These are phyloP conservation scores for Xylariaceae sp. DNA, from an alignment of 2,329 filamentous ascomycete genomes.

Conservation along the genomic window DNA sequence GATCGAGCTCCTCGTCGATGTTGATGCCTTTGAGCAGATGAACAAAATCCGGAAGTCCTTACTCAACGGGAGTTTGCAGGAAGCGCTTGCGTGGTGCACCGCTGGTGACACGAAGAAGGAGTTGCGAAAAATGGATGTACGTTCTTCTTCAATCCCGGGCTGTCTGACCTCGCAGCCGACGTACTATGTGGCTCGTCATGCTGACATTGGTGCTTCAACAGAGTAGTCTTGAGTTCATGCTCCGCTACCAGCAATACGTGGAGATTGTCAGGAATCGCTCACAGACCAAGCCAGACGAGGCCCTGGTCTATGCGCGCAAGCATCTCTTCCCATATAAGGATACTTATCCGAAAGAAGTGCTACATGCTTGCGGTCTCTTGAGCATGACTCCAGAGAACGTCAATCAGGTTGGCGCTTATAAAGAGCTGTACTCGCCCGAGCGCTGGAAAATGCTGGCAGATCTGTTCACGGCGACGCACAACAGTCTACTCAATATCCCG, in stretches of 20 bases:
- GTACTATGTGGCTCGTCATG: not conserved
- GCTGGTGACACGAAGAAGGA: slow-evolving; percentile 78
- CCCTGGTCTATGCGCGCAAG: slow-evolving; percentile 75
- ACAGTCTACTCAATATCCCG: slow-evolving; percentile 77
- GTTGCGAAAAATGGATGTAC: slow-evolving; percentile 76
- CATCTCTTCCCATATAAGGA: slow-evolving; percentile 67
- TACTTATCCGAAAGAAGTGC: slow-evolving; percentile 62
- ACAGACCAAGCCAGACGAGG: slow-evolving; percentile 62
- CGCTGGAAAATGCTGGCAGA: slow-evolving; percentile 74
- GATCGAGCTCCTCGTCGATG: slow-evolving; percentile 78
- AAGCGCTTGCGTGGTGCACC: slow-evolving; percentile 82
- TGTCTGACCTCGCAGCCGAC: not conserved
- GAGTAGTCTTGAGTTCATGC: slow-evolving; percentile 77
- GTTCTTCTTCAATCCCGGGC: slow-evolving; percentile 25
- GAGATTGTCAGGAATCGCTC: slow-evolving; percentile 72
- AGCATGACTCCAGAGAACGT: slow-evolving; percentile 61
- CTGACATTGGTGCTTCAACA: slow-evolving; percentile 11
- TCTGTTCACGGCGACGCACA: slow-evolving; percentile 80
- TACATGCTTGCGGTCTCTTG: slow-evolving; percentile 71
- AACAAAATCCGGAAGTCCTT: slow-evolving; percentile 71
- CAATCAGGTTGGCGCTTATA: slow-evolving; percentile 34
- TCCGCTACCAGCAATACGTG: slow-evolving; percentile 91
- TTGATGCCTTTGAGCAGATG: slow-evolving; percentile 81
- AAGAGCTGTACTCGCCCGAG: slow-evolving; percentile 62
- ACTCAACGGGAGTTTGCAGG: slow-evolving; percentile 62